phyloP scores from a whole-genome alignment of 495 filamentous ascomycete species.

The Thozetella sp. region DNA sequence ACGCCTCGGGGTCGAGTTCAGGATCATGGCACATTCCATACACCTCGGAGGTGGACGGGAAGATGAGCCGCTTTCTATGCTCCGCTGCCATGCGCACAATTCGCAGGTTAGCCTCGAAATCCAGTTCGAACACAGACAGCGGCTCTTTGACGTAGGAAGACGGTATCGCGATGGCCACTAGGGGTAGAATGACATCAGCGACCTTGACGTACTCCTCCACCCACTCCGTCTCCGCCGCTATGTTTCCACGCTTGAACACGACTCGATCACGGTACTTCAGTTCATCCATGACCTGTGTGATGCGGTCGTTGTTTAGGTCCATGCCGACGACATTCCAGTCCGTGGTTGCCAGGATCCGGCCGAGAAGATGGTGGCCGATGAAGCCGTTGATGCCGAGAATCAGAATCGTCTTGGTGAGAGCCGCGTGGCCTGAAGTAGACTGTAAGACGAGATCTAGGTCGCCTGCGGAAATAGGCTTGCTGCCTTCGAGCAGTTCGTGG shows the following conservation, averaged over 20 bases:
- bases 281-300: background rate
- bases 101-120: background rate
- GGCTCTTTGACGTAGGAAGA: background rate
- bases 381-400: background rate
- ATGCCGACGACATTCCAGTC: background rate
- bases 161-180: background rate
- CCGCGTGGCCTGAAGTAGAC: background rate
- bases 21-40: background rate
- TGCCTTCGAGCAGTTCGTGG: background rate
- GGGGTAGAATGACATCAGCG: background rate
- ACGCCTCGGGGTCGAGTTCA: background rate
- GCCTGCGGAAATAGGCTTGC: background rate
- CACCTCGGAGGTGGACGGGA: background rate
- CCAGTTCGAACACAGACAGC: background rate
- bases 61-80: background rate
- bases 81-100: background rate
- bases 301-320: background rate
- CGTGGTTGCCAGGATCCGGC: background rate
- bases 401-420: background rate
- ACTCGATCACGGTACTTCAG: background rate
- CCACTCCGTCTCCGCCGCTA: background rate
- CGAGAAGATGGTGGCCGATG: background rate
- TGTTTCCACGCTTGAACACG: background rate
- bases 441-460: background rate
- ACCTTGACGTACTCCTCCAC: background rate